A percentile compares a stretch with the other conserved stretches of the same genome.
phyloP scores from a whole-genome alignment of 108 stramenopile genomes.

The Cyclostephanos tholiformis region DNA sequence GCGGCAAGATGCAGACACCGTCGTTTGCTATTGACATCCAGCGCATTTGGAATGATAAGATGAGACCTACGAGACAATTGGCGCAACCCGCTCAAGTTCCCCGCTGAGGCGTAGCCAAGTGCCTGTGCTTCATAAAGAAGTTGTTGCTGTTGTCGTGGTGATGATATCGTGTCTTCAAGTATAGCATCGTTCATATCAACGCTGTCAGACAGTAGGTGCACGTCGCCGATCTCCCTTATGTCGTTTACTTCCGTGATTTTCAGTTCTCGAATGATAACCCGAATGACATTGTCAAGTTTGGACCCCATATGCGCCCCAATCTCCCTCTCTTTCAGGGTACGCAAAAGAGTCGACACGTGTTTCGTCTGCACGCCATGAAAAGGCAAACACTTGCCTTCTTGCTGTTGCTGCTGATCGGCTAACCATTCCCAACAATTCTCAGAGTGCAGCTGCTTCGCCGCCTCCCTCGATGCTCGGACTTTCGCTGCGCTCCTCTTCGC shows the following conservation, averaged over 20 bases:
- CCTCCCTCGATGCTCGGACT: conserved; percentile 74
- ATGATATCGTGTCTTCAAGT: background rate
- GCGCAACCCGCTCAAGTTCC: conserved; percentile 51
- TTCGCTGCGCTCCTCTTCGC: conserved; percentile 65
- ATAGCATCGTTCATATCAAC: background rate
- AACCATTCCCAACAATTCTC: conserved; percentile 46
- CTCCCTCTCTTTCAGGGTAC: conserved; percentile 40
- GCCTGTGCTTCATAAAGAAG: conserved; percentile 27
- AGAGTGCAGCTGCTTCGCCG: conserved; percentile 66
- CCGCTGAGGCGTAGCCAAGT: conserved; percentile 45
- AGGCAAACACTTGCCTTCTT: conserved; percentile 18
- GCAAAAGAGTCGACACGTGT: conserved; percentile 40
- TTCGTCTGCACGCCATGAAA: conserved; percentile 64
- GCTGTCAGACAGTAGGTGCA: background rate
- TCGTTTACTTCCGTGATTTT: conserved; percentile 21
- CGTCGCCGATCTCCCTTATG: background rate
- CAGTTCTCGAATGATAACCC: conserved; percentile 50
- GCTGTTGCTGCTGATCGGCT: conserved; percentile 19
- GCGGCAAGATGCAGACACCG: conserved; percentile 72
- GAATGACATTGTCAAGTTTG: conserved; percentile 50
- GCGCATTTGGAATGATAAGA: conserved; percentile 47
- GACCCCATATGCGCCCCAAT: conserved; percentile 56
- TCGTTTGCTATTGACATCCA: conserved; percentile 33
- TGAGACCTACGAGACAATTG: conserved; percentile 45
- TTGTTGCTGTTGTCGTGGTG: background rate